phyloP scores from a whole-genome alignment of 768 basidiomycete genomes.

The Lyophyllum atratum region DNA sequence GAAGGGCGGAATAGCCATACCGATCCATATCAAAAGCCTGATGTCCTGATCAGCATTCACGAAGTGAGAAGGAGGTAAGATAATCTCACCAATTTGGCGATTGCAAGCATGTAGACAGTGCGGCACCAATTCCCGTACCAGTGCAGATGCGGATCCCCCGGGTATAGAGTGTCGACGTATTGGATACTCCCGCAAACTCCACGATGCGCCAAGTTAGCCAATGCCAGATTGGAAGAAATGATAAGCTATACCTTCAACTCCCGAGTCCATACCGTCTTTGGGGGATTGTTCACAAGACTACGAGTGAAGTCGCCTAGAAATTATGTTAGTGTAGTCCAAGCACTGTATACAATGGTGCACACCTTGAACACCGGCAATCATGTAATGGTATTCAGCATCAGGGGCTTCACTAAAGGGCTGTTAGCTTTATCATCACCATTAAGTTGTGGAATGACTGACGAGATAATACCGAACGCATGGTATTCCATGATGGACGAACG shows the following conservation, averaged over 20 bases:
- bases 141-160: conserved; percentile 83
- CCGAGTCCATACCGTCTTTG: conserved; percentile 74
- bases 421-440: background rate
- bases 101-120: conserved; percentile 78
- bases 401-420: conserved; percentile 56
- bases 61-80: conserved; percentile 60
- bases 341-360: background rate
- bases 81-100: conserved; percentile 33
- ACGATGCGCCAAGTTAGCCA: background rate
- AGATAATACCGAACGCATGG: conserved; percentile 80
- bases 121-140: conserved; percentile 80
- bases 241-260: conserved; percentile 64
- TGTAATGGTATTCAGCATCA: conserved; percentile 75
- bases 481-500: conserved; percentile 78
- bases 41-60: conserved; percentile 35
- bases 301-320: conserved; percentile 70
- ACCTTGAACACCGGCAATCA: conserved; percentile 81
- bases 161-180: conserved; percentile 78
- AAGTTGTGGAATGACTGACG: conserved; percentile 35
- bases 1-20: conserved; percentile 30
- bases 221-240: conserved; percentile 13
- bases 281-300: conserved; percentile 68
- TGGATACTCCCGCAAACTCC: conserved; percentile 78
- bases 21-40: conserved; percentile 83
- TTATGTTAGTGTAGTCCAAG: background rate